phyloP scores from a whole-genome alignment of 2,329 filamentous ascomycete genomes.

The Ophiosphaerella herpotricha region DNA sequence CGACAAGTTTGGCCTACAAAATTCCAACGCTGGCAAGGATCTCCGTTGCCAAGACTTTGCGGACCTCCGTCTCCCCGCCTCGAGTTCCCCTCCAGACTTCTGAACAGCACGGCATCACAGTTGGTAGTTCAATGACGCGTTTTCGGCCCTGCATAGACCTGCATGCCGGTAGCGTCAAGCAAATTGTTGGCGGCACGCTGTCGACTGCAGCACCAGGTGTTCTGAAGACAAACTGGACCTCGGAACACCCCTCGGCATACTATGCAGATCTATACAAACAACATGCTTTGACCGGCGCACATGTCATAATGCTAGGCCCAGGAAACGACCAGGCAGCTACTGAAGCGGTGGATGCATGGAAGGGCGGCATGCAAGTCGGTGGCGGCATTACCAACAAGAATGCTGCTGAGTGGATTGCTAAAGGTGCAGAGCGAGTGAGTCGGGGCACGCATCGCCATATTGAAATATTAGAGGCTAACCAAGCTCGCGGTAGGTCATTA shows the following conservation, averaged over 20 bases:
- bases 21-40: too few species aligned
- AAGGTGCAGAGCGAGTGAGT: conserved; percentile 84
- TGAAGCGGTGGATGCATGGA: conserved; percentile 80
- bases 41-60: conserved; percentile 10
- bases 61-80: conserved; percentile 30
- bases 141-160: conserved; percentile 97
- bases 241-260: conserved; percentile 77
- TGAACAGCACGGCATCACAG: neutral
- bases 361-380: conserved; percentile 80
- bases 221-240: conserved; percentile 92
- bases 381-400: conserved; percentile 91
- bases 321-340: conserved; percentile 81
- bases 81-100: neutral
- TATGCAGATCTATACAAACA: conserved; percentile 83
- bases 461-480: conserved; percentile 9
- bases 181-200: conserved; percentile 95
- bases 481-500: conserved; percentile 74
- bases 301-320: conserved; percentile 95
- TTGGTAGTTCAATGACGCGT: conserved; percentile 70
- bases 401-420: conserved; percentile 82
- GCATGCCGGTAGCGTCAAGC: conserved; percentile 96
- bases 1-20: too few species aligned
- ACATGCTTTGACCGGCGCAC: conserved; percentile 74
- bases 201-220: conserved; percentile 34
- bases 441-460: too few species aligned